Evolutionary conservation across 148 eudicot species (phyloP), one percentile per base, ranked within the genome.

Genomic region (Rhododendron kiyosumense): DNA sequence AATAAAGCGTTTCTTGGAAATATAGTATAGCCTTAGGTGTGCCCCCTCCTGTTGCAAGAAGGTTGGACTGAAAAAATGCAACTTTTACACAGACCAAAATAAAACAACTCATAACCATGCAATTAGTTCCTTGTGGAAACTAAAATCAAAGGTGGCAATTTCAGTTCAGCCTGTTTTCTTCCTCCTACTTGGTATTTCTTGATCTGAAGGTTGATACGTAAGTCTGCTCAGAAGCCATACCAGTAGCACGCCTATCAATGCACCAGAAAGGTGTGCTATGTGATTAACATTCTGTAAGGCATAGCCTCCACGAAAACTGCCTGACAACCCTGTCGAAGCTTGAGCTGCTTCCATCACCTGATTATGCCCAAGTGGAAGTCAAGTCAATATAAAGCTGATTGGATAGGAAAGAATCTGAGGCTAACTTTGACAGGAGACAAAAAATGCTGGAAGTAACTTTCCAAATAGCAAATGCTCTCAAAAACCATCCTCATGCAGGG

Each of bases 161-260:
- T 75, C 52, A 76, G 49, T 54, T 84, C 86, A 38, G 15, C 57
- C 36, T 52, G 7, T 85, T 20, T 87, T 84, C 75, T 84, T 79
- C 41, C 26, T 69, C 49, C 6, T 69, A 61, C 48, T 77, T 17
- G 82, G 78, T 32, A 32, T 77, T 79, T 90, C 90, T 38, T 86
- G 79, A 24, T 83, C 91, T 45, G 89, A 84, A 71, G 92, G 84
- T 17, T 57, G 81, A 11, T 91, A 87, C 41, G 95, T 91, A 81
- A 92, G 79, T 85, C 83, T 82, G 82, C 95, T 92, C 20, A 93
- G 73, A 82, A 92, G 84, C 94, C 94, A 93, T 76, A 93, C 91
- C 83, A 97, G 86, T 24, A 46, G 51, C 41, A 41, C 84, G 43
- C 84, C 84, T 22, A 82, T 82, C 84, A 82, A 61, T 22, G 84